Percentiles rank a stretch among this genome's conserved stretches.
These are phyloP conservation scores for Lachnellula subtilissima DNA, from an alignment of 2,329 filamentous ascomycete genomes.

Conservation along the genomic window DNA sequence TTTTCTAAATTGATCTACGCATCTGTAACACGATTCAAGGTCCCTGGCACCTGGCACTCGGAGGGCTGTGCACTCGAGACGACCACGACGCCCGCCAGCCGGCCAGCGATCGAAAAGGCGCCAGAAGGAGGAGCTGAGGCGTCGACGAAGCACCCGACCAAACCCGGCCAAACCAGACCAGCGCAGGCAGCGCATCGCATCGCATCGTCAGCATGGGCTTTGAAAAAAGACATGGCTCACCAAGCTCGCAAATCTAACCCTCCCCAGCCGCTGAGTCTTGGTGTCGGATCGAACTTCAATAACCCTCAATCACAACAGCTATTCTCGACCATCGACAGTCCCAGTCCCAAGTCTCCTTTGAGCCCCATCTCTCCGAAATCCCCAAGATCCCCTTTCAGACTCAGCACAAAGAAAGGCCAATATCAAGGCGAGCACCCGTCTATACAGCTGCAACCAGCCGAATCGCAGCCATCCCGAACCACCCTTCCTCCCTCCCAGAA, in stretches of 20 bases:
- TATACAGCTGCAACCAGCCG: constrained; percentile 14
- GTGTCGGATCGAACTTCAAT: constrained; percentile 9
- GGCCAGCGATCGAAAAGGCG: not conserved
- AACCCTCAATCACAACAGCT: constrained; percentile 11
- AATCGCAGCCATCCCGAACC: constrained; percentile 14
- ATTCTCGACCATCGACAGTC: constrained; percentile 1
- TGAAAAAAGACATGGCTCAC: constrained; percentile 21
- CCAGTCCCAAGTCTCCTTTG: constrained; percentile 21
- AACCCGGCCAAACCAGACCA: not conserved
- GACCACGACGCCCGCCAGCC: constrained; percentile 6
- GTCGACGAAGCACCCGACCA: not conserved
- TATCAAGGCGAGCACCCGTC: constrained; percentile 16
- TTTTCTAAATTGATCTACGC: not conserved
- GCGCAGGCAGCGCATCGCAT: not conserved
- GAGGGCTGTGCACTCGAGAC: constrained; percentile 15
- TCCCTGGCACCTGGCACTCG: not conserved
- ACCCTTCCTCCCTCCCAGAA: constrained; percentile 19
- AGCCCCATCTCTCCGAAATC: constrained; percentile 27
- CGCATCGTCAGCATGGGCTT: constrained; percentile 17
- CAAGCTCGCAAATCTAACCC: constrained; percentile 28
- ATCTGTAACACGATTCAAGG: constrained; percentile 13
- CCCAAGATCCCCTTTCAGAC: constrained; percentile 29
- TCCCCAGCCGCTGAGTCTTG: constrained; percentile 29
- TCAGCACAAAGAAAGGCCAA: constrained; percentile 24
- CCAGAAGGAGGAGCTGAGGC: not conserved